phyloP scores from a whole-genome alignment of 129 eudicot species.

The Pittosporum tobira region DNA sequence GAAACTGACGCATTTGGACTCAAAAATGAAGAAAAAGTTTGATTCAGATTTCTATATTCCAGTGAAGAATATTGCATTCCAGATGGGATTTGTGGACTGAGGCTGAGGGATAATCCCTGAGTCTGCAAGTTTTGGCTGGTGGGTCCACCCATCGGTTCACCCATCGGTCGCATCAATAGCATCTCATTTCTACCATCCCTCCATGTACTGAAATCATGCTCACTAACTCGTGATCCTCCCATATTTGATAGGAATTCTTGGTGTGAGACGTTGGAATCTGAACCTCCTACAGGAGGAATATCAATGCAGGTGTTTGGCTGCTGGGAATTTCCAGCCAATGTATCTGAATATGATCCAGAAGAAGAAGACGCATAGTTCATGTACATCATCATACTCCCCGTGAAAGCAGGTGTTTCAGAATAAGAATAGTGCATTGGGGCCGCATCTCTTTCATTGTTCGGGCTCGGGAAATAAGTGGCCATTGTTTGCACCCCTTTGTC shows the following conservation, averaged over 20 bases:
- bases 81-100: conserved; percentile 37
- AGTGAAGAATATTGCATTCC: conserved; percentile 38
- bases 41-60: conserved; percentile 34
- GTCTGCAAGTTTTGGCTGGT: conserved; percentile 27
- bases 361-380: conserved; percentile 51
- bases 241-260: conserved; percentile 48
- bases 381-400: conserved; percentile 49
- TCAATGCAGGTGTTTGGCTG: conserved; percentile 32
- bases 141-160: conserved; percentile 15
- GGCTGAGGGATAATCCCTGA: conserved; percentile 68
- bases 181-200: conserved; percentile 45
- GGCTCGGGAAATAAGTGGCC: conserved; percentile 52
- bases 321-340: conserved; percentile 34
- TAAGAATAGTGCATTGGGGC: conserved; percentile 38
- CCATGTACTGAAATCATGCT: conserved; percentile 28
- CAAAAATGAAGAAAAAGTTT: conserved; percentile 27
- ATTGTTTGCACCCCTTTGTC: conserved; percentile 15
- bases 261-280: conserved; percentile 42
- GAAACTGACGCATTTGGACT: conserved; percentile 16
- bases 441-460: conserved; percentile 49
- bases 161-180: conserved; percentile 34
- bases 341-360: conserved; percentile 40
- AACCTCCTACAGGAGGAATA: conserved; percentile 29
- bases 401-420: conserved; percentile 39
- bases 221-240: conserved; percentile 27